Evolutionary conservation across 345 rosid genomes (phyloP), one percentile per base, ranked within the genome.

Genomic region (Sisymbrium altissimum): DNA sequence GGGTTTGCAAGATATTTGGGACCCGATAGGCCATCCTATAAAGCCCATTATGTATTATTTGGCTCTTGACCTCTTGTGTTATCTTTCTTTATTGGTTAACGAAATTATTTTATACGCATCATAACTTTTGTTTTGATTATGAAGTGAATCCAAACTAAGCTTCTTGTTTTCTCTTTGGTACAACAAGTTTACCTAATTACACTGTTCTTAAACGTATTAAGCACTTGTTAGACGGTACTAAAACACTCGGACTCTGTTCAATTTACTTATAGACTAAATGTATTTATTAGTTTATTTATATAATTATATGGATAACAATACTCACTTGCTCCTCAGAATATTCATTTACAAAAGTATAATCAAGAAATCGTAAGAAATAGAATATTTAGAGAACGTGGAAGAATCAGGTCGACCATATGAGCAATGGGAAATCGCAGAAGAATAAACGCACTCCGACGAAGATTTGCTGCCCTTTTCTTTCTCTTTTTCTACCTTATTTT

Each of bases 401-500:
- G 83, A 76, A 74, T 84, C 80, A 74, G 70, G 59, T 75, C 72
- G 80, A 19, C 62, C 76, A 61, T 45, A 61, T 27, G 61, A 61
- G 61, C 25, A 54, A 73, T 36, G 40, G 49, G 30, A 30, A 53
- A 38, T 18, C 32, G 46, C 78, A 73, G 70, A 74, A 72, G 86
- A 78, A 76, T 68, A 83, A 65, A 71, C 88, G 86, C 86, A 73
- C 57, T 83, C 83, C 82, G 69, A 82, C 79, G 71, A 73, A 85
- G 86, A 83, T 78, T 76, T 80, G 61, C 73, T 33, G 25, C 36
- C 45, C 60, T 13, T 50, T 13, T 72, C 27, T 53, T 48, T 71
- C 50, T 14, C 52, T 62, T 55, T 64, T 43, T 43, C 12, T 15
- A 8, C 43, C n/a, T 52, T 50, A 13, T 9, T 62, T 56, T 50